These are phyloP conservation scores for Neopestalotiopsis clavispora DNA, from an alignment of 2,329 filamentous ascomycete species.

Conservation along the genomic window DNA sequence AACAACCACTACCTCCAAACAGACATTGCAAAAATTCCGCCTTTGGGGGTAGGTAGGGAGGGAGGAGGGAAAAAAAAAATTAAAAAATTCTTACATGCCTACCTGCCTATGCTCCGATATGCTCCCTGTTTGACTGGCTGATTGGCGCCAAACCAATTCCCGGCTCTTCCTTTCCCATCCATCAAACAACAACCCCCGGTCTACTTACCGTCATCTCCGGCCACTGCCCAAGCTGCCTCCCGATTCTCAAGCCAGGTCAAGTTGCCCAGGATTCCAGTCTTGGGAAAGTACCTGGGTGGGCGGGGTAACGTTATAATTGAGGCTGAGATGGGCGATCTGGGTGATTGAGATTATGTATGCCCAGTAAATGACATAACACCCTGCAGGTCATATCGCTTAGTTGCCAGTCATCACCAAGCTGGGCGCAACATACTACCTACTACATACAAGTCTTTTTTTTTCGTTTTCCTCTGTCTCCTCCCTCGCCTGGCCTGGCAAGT, in stretches of 20 bases:
- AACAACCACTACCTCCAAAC: neutral
- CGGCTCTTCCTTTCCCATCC: neutral
- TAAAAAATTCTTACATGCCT: neutral
- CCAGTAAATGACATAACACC: constrained; percentile 10
- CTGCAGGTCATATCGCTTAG: neutral
- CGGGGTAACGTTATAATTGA: constrained; percentile 12
- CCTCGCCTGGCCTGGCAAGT: neutral
- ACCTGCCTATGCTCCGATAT: neutral
- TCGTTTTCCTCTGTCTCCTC: neutral
- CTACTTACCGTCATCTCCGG: neutral
- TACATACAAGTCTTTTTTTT: neutral
- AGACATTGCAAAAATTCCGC: neutral
- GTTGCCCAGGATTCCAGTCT: neutral
- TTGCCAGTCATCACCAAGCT: neutral
- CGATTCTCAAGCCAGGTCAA: neutral
- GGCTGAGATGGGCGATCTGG: constrained; percentile 3
- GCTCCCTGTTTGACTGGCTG: neutral
- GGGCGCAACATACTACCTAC: neutral
- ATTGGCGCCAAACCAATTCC: neutral
- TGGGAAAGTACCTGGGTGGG: neutral
- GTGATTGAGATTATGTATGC: neutral
- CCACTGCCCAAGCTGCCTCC: neutral
- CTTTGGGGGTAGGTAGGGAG: too few relatives aligned
- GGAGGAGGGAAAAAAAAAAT: neutral
- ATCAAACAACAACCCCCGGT: neutral